Evolutionary conservation across 495 filamentous ascomycete genomes (phyloP).

Genomic region (Penicillium atrosanguineum): DNA sequence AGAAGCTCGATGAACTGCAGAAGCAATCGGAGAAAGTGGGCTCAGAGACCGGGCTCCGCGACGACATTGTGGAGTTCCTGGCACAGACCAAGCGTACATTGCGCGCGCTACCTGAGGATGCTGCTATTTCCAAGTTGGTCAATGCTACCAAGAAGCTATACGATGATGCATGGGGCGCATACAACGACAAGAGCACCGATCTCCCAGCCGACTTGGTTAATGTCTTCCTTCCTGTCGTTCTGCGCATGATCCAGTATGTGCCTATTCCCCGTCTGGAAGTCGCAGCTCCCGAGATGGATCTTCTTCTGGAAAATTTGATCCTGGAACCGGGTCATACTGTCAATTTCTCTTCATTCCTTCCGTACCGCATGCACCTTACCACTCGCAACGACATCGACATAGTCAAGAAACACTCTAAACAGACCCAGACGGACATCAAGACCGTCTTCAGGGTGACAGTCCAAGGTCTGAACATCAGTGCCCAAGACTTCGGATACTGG

Average conservation of each 20-base stretch:
- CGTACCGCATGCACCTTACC: constrained; percentile 74
- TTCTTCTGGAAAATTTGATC: constrained; percentile 86
- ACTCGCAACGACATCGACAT: constrained; percentile 86
- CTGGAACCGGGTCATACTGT: constrained; percentile 84
- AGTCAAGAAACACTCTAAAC: constrained; percentile 68
- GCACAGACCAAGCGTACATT: constrained; percentile 66
- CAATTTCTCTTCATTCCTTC: constrained; percentile 85
- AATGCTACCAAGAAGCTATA: constrained; percentile 62
- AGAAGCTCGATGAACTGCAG: constrained; percentile 70
- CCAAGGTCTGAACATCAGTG: constrained; percentile 75
- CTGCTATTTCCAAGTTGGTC: constrained; percentile 64
- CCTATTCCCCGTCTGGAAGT: constrained; percentile 87
- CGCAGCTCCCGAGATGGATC: constrained; percentile 75
- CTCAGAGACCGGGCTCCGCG: constrained; percentile 60
- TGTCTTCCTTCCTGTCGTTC: constrained; percentile 74
- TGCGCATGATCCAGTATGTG: constrained; percentile 76
- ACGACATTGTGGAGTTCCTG: constrained; percentile 73
- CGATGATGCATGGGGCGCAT: constrained; percentile 60
- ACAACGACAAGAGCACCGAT: constrained; percentile 58
- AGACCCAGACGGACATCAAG: constrained; percentile 62
- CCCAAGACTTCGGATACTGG: constrained; percentile 83
- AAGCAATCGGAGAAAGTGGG: constrained; percentile 63
- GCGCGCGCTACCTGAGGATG: constrained; percentile 63
- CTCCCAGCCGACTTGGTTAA: constrained; percentile 72
- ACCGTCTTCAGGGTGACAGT: constrained; percentile 73